phyloP scores from a whole-genome alignment of 495 filamentous ascomycete genomes.

The Hypoxylon cercidicola region DNA sequence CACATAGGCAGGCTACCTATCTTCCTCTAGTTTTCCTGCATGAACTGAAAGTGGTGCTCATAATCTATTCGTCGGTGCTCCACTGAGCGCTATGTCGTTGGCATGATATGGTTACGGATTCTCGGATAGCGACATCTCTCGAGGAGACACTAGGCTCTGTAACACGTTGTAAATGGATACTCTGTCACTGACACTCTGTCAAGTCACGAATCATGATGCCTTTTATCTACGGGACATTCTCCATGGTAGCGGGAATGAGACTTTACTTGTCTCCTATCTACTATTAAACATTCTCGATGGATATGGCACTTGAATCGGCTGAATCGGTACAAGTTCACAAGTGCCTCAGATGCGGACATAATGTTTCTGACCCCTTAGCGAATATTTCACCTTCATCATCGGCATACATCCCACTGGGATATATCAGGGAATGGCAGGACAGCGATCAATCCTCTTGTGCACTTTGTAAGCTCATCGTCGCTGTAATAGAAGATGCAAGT shows the following conservation, averaged over 20 bases:
- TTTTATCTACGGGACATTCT: neutral
- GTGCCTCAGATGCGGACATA: neutral
- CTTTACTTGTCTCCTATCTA: neutral
- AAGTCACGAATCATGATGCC: neutral
- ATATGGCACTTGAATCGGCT: neutral
- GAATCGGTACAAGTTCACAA: neutral
- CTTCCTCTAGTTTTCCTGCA: too few relatives aligned
- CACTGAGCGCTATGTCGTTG: neutral
- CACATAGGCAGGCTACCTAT: too few relatives aligned
- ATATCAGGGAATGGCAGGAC: neutral
- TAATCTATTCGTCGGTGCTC: neutral
- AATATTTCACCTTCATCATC: neutral
- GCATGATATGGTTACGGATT: neutral
- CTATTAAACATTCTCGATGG: neutral
- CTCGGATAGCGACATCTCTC: neutral
- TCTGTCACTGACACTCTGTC: neutral
- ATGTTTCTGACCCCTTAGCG: neutral
- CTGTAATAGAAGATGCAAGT: neutral
- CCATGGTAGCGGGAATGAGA: neutral
- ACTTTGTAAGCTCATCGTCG: neutral
- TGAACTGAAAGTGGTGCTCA: neutral
- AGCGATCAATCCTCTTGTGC: neutral
- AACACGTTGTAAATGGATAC: neutral
- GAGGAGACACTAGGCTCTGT: neutral
- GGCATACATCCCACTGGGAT: neutral